Percentiles rank a stretch among this genome's conserved stretches.
These are phyloP conservation scores for Mycosphaerella sp. DNA, from an alignment of 2,329 filamentous ascomycete species.

Conservation along the genomic window DNA sequence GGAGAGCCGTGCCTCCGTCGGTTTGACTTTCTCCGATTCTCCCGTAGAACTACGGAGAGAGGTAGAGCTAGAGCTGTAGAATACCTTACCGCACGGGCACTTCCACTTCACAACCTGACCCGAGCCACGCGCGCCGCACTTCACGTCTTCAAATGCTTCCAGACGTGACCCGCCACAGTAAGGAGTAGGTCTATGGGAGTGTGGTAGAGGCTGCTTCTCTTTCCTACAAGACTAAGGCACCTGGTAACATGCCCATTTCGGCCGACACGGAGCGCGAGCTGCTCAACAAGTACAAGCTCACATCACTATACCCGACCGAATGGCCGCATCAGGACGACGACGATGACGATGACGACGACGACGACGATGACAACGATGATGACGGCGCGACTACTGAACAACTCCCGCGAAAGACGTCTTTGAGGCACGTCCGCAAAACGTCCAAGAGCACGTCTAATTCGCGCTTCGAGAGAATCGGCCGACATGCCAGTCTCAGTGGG, in stretches of 20 bases:
- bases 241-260: conserved; percentile 40
- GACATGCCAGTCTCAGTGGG: conserved; percentile 62
- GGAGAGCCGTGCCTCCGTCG: too few relatives aligned
- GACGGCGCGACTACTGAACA: conserved; percentile 5
- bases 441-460: conserved; percentile 31
- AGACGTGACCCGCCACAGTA: too few relatives aligned
- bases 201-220: too few relatives aligned
- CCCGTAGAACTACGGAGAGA: too few relatives aligned
- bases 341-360: conserved; percentile 37
- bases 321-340: conserved; percentile 69
- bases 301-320: conserved; percentile 68
- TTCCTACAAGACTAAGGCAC: too few relatives aligned
- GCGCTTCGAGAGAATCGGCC: conserved; percentile 74
- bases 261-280: conserved; percentile 70
- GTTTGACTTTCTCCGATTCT: too few relatives aligned
- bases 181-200: too few relatives aligned
- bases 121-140: too few relatives aligned
- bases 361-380: conserved; percentile 41
- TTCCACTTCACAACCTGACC: too few relatives aligned
- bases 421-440: conserved; percentile 22
- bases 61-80: too few relatives aligned
- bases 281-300: conserved; percentile 83
- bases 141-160: too few relatives aligned
- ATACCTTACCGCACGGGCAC: too few relatives aligned
- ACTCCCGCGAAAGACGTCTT: conserved; percentile 24